Evolutionary conservation across 1,284 basidiomycete genomes (phyloP).

Genomic region (Malassezia japonica): DNA sequence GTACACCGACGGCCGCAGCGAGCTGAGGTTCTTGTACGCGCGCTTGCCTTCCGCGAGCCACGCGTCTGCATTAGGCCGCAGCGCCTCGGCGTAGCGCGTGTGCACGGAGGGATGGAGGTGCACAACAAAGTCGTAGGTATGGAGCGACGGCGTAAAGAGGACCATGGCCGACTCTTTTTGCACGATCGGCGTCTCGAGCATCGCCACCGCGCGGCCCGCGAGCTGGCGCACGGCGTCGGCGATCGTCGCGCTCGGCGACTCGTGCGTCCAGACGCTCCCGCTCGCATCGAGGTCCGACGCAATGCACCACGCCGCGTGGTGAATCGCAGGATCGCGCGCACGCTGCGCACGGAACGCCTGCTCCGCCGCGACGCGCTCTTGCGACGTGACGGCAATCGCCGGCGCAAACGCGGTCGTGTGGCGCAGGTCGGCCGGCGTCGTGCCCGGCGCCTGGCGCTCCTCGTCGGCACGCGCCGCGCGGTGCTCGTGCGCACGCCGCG

Average conservation of each 20-base stretch:
- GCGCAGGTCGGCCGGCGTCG: constrained; percentile 26
- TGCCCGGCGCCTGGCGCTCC: neutral
- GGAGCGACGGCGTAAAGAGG: constrained; percentile 71
- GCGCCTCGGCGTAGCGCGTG: constrained; percentile 59
- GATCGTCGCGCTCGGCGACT: constrained; percentile 25
- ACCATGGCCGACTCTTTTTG: constrained; percentile 51
- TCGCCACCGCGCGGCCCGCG: constrained; percentile 23
- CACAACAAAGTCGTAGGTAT: constrained; percentile 77
- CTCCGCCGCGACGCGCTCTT: constrained; percentile 57
- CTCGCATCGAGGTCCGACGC: constrained; percentile 67
- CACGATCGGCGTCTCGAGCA: constrained; percentile 19
- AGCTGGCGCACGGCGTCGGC: constrained; percentile 34
- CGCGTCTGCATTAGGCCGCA: constrained; percentile 29
- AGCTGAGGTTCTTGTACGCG: constrained; percentile 54
- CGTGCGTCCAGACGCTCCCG: constrained; percentile 63
- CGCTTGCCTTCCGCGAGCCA: constrained; percentile 31
- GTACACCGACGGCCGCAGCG: constrained; percentile 40
- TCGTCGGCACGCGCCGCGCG: constrained; percentile 51
- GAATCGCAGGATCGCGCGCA: constrained; percentile 39
- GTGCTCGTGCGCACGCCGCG: constrained; percentile 29
- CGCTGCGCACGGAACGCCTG: constrained; percentile 50
- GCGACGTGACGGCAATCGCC: constrained; percentile 47
- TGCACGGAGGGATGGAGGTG: constrained; percentile 60
- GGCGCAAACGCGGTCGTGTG: neutral
- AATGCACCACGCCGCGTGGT: constrained; percentile 65